These are phyloP conservation scores for Beauveria sp. DNA, from an alignment of 2,329 filamentous ascomycete genomes.

Conservation along the genomic window DNA sequence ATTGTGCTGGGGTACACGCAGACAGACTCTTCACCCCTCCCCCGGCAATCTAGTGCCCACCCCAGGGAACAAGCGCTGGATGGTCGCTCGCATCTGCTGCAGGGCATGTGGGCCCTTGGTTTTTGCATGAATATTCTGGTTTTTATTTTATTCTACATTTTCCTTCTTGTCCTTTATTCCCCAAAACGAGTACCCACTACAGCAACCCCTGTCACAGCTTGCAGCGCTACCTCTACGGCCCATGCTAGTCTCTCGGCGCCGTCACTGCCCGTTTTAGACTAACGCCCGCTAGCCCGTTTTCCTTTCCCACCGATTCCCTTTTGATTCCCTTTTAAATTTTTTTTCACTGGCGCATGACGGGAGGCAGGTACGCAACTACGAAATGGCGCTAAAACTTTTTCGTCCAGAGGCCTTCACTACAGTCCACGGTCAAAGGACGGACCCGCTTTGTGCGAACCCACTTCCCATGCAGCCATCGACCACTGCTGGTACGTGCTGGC, in stretches of 20 bases:
- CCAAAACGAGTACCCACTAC: not conserved
- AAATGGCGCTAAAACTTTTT: conserved; percentile 6
- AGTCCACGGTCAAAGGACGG: not conserved
- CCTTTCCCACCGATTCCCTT: not conserved
- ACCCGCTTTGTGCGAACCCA: not conserved
- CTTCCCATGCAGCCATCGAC: conserved; percentile 6
- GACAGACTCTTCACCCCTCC: not conserved
- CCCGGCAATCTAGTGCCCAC: conserved; percentile 10
- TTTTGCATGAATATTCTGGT: not conserved
- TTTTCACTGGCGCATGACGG: conserved; percentile 5
- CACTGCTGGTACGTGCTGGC: not conserved
- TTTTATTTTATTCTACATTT: not conserved
- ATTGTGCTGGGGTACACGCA: not conserved
- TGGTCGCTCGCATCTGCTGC: not conserved
- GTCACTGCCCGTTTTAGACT: not conserved
- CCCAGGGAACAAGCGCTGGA: not conserved
- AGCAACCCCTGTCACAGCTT: not conserved
- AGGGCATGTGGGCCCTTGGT: conserved; percentile 2
- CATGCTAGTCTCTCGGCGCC: not conserved
- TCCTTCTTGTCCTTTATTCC: not conserved
- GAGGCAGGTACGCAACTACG: conserved; percentile 8
- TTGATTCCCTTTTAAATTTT: not conserved
- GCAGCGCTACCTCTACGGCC: not conserved
- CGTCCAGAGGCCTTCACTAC: not conserved
- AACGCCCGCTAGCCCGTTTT: not conserved